Evolutionary conservation across 2,329 filamentous ascomycete genomes (phyloP).

Genomic region (Cordyceps javanica): DNA sequence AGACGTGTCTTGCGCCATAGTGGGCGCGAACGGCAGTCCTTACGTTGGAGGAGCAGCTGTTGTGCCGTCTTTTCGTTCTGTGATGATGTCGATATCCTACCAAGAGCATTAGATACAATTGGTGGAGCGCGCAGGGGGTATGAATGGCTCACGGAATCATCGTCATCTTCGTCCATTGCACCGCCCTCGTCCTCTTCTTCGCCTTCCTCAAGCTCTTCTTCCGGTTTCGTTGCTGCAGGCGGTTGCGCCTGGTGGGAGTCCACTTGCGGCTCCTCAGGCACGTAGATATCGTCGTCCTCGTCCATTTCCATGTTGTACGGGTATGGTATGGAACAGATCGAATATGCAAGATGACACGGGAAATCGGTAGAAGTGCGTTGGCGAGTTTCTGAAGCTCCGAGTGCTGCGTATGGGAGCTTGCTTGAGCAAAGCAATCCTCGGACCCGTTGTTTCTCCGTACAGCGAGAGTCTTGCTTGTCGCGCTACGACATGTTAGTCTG

Average conservation of each 20-base stretch:
- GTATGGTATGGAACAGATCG: not conserved
- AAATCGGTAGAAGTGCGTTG: not conserved
- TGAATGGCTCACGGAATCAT: slow-evolving; percentile 42
- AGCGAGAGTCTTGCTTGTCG: not conserved
- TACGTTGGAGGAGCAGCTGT: slow-evolving; percentile 55
- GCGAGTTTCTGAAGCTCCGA: not conserved
- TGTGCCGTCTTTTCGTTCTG: slow-evolving; percentile 58
- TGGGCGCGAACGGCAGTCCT: slow-evolving; percentile 18
- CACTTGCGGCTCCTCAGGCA: slow-evolving; percentile 48
- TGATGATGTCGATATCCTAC: slow-evolving; percentile 63
- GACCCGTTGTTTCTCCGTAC: slow-evolving; percentile 1
- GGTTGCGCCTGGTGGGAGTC: slow-evolving; percentile 27
- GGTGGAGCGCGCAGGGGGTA: not conserved
- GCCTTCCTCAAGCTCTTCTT: slow-evolving; percentile 56
- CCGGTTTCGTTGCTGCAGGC: slow-evolving; percentile 25
- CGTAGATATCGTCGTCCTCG: slow-evolving; percentile 63
- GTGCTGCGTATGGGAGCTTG: not conserved
- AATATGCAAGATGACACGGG: not conserved
- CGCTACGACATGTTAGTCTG: not conserved
- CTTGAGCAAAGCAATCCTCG: not conserved
- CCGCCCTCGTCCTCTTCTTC: slow-evolving; percentile 58
- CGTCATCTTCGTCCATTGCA: slow-evolving; percentile 55
- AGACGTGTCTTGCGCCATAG: not conserved
- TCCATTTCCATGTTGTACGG: slow-evolving; percentile 54
- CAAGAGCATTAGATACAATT: not conserved